A percentile compares a stretch with the other conserved stretches of the same genome.
phyloP scores from a whole-genome alignment of 352 stramenopile genomes.

The Phytophthora rubi region DNA sequence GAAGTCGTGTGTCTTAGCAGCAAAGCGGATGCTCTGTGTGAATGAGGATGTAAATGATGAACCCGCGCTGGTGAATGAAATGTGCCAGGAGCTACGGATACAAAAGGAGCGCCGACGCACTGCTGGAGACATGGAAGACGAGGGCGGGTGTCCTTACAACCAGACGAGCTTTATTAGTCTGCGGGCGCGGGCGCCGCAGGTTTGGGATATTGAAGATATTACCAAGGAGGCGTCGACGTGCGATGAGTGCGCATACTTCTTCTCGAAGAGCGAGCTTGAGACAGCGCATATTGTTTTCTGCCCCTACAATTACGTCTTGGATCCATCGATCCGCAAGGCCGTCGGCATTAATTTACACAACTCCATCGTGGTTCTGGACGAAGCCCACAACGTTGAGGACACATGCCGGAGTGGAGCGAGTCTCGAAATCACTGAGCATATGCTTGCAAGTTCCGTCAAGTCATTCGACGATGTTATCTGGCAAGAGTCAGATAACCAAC shows the following conservation, averaged over 20 bases:
- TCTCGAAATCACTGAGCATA: conserved; percentile 64
- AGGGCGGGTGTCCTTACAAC: conserved; percentile 62
- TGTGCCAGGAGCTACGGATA: conserved; percentile 54
- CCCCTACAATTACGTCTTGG: conserved; percentile 88
- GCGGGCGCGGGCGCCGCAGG: conserved; percentile 42
- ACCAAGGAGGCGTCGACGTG: conserved; percentile 59
- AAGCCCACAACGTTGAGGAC: conserved; percentile 90
- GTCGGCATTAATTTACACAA: conserved; percentile 72
- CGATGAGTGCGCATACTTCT: conserved; percentile 79
- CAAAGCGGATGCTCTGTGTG: conserved; percentile 76
- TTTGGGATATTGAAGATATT: conserved; percentile 88
- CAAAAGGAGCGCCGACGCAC: conserved; percentile 27
- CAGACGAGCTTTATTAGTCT: conserved; percentile 47
- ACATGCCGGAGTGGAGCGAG: conserved; percentile 75
- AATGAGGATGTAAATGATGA: conserved; percentile 71
- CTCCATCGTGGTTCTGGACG: conserved; percentile 83
- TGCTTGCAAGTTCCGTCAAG: conserved; percentile 55
- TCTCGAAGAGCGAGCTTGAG: conserved; percentile 53
- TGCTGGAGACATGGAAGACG: conserved; percentile 29
- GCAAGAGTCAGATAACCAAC: conserved; percentile 31
- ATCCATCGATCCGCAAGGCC: conserved; percentile 71
- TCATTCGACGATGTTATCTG: conserved; percentile 70
- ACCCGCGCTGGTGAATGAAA: conserved; percentile 61
- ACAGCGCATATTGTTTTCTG: conserved; percentile 82
- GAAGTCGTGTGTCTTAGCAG: conserved; percentile 75